phyloP scores from a whole-genome alignment of 148 eudicot species.

The Heliamphora exappendiculata region DNA sequence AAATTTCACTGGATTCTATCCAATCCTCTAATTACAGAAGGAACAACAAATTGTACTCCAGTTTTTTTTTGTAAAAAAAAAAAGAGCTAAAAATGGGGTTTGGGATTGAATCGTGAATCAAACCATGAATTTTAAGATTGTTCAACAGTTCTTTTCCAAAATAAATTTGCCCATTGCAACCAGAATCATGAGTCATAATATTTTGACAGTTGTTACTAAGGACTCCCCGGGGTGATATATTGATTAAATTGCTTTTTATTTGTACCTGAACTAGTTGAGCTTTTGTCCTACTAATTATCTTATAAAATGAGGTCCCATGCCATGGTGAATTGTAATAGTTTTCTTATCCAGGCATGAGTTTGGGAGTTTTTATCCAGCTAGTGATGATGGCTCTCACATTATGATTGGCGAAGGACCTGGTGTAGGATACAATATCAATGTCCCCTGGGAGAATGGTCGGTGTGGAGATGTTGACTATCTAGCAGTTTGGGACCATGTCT shows the following conservation, averaged over 20 bases:
- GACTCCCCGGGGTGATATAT: background rate
- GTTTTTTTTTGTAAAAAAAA: too few species aligned
- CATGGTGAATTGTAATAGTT: background rate
- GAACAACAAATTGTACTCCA: too few species aligned
- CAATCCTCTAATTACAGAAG: too few species aligned
- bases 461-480: slow-evolving; percentile 95
- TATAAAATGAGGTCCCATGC: background rate
- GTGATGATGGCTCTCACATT: slow-evolving; percentile 71
- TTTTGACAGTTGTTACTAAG: too few species aligned
- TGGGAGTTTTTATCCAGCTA: slow-evolving; percentile 83
- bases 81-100: too few species aligned
- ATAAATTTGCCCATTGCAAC: too few species aligned
- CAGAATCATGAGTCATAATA: too few species aligned
- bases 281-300: background rate
- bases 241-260: background rate
- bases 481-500: slow-evolving; percentile 89
- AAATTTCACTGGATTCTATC: too few species aligned
- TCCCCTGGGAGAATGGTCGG: slow-evolving; percentile 88
- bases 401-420: slow-evolving; percentile 94
- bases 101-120: too few species aligned
- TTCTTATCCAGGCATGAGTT: slow-evolving; percentile 61
- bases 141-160: too few species aligned
- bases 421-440: slow-evolving; percentile 86
- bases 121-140: too few species aligned
- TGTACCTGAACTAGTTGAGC: background rate